Conservation (phyloP, 257 asterid species). For the Gentiana macrophylla region DNA sequence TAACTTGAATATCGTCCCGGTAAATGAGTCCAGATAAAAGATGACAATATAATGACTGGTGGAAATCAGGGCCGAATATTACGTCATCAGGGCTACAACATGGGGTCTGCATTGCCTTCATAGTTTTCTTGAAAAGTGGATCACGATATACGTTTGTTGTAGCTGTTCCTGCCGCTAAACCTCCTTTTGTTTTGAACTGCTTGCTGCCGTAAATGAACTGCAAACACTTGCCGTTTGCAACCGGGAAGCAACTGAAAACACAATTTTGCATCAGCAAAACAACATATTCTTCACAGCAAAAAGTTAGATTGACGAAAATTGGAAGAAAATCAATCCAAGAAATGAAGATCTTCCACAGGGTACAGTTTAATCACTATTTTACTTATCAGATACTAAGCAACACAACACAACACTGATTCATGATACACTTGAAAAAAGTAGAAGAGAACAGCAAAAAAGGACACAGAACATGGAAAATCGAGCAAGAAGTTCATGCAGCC, state of each 20-base stretch:
- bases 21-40: slow-evolving; percentile 72
- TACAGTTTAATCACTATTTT: too few species aligned
- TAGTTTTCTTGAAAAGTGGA: slow-evolving; percentile 57
- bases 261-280: background rate
- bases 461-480: too few species aligned
- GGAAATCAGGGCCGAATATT: slow-evolving; percentile 80
- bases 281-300: too few species aligned
- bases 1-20: slow-evolving; percentile 60
- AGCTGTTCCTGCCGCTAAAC: slow-evolving; percentile 89
- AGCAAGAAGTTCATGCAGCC: too few species aligned
- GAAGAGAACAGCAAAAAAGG: too few species aligned
- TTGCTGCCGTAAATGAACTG: slow-evolving; percentile 87
- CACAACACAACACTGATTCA: too few species aligned
- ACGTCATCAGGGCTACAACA: slow-evolving; percentile 95
- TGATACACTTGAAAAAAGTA: too few species aligned
- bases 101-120: slow-evolving; percentile 76
- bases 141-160: slow-evolving; percentile 80
- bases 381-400: too few species aligned
- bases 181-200: slow-evolving; percentile 92
- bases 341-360: too few species aligned
- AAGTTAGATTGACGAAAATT: too few species aligned
- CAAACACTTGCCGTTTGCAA: slow-evolving; percentile 67
- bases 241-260: slow-evolving; percentile 52
- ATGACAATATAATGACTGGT: slow-evolving; percentile 84
- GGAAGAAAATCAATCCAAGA: too few species aligned